A percentile compares a stretch with the other conserved stretches of the same genome.
Conservation (phyloP, 2,329 filamentous ascomycete genomes). For the Pezicula neosporulosa region DNA sequence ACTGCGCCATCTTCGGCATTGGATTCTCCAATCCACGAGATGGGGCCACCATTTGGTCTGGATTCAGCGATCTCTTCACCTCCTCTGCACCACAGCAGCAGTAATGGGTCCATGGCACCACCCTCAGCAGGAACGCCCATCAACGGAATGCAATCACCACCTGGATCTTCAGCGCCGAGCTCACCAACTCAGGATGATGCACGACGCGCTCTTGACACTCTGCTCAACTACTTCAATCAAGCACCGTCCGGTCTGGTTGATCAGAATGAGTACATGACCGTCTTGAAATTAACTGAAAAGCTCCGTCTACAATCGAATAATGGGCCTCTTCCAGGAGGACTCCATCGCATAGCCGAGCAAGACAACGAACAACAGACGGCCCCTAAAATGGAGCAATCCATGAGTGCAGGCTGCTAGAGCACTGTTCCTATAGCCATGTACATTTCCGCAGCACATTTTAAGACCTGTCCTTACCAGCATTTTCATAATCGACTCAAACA, state of each 20-base stretch:
- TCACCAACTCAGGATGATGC: constrained; percentile 85
- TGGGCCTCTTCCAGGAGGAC: constrained; percentile 33
- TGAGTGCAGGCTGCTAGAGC: constrained; percentile 22
- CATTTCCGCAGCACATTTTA: constrained; percentile 8
- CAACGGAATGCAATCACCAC: constrained; percentile 33
- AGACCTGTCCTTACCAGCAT: constrained; percentile 14
- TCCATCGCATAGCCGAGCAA: constrained; percentile 31
- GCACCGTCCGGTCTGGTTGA: constrained; percentile 65
- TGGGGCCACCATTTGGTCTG: constrained; percentile 31
- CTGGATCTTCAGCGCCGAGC: constrained; percentile 51
- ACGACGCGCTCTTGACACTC: constrained; percentile 72
- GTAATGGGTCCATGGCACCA: constrained; percentile 43
- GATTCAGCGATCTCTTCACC: constrained; percentile 36
- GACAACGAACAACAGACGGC: constrained; percentile 21
- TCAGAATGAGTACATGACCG: constrained; percentile 71
- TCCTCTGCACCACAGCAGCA: constrained; percentile 48
- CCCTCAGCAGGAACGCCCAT: constrained; percentile 33
- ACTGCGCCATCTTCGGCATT: constrained; percentile 38
- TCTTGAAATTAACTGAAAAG: constrained; percentile 83
- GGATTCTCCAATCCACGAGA: constrained; percentile 47
- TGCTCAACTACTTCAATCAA: constrained; percentile 77
- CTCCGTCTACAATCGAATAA: constrained; percentile 59
- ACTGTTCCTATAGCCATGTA: constrained; percentile 7
- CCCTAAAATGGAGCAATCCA: constrained; percentile 28
- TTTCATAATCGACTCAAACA: constrained; percentile 7